Conservation (phyloP, 2,329 filamentous ascomycete genomes). For the Pseudogymnoascus sp. region DNA sequence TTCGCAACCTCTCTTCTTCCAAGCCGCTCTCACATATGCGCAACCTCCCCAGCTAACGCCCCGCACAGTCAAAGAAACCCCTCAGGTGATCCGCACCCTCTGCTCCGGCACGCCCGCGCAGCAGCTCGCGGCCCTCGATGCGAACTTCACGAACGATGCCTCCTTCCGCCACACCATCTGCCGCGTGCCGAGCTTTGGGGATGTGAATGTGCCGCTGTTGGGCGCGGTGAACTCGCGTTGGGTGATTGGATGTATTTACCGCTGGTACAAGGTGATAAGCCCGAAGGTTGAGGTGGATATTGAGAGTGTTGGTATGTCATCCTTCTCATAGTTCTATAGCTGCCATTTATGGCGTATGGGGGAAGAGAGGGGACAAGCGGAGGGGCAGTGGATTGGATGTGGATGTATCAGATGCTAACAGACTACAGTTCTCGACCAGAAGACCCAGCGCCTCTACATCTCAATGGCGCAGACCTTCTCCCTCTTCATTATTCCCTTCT, state of each 20-base stretch:
- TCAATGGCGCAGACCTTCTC: slow-evolving; percentile 67
- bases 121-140: slow-evolving; percentile 57
- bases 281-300: slow-evolving; percentile 63
- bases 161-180: slow-evolving; percentile 75
- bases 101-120: slow-evolving; percentile 58
- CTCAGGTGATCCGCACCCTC: slow-evolving; percentile 57
- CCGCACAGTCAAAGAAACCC: slow-evolving; percentile 49
- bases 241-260: slow-evolving; percentile 62
- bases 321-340: too few species aligned
- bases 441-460: slow-evolving; percentile 62
- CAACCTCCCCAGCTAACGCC: background rate
- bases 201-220: slow-evolving; percentile 35
- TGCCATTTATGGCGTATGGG: too few species aligned
- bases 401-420: background rate
- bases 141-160: slow-evolving; percentile 66
- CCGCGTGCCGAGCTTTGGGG: slow-evolving; percentile 50
- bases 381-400: background rate
- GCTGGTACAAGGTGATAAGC: slow-evolving; percentile 78
- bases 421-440: slow-evolving; percentile 56
- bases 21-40: background rate
- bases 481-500: slow-evolving; percentile 70
- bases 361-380: too few species aligned
- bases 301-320: slow-evolving; percentile 43
- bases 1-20: background rate
- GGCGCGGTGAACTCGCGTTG: slow-evolving; percentile 52